Evolutionary conservation across 2,329 filamentous ascomycete species (phyloP), one percentile per base, ranked within the genome.

Genomic region (Aspergillus terreus): DNA sequence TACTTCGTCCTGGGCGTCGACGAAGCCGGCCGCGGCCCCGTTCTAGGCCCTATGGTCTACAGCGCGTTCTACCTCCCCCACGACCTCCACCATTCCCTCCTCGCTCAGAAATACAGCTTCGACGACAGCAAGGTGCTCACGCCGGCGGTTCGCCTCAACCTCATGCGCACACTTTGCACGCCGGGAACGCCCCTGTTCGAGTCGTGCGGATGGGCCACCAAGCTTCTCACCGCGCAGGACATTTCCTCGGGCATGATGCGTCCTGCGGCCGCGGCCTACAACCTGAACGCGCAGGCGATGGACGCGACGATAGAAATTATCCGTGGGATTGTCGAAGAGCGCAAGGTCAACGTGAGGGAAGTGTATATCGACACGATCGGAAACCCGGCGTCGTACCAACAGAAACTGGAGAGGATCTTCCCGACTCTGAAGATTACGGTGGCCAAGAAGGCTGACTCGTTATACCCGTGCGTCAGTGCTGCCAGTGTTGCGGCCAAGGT

Each of bases 321-420:
- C 63, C 78, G 83, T 50, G 85, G 84, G 33, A 88, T 96, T 4
- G 80, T 94, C 33, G 84, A 83, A 7, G 78, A 80, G 17, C 62
- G 61, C 14, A 89, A 90, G 33, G 88, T 97, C 56, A 91, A 95
- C 68, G 78, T 97, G 4, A 82, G 79, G 51, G 90, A 96, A 71
- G 88, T 99, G 47, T 99, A 91, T 70, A 92, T 99, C 67, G 92
- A 99, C 73, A 97, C 92, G 2, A 88, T 97, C 65, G 92, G 92
- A 32, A 87, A 81, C 50, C 92, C 92, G 1, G 84, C 82, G 15
- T 76, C 84, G 4, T 96, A 97, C 76, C 92, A 97, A 77, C 84
- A 82, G 65, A 90, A 87, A 66, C 78, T 99, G 49, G 87, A 92
- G 73, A 79, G 84, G 54, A 79, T 95, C 47, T 97, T 97, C 69